Evolutionary conservation across 2,329 filamentous ascomycete species (phyloP).

Genomic region (Fusarium tricinctum): DNA sequence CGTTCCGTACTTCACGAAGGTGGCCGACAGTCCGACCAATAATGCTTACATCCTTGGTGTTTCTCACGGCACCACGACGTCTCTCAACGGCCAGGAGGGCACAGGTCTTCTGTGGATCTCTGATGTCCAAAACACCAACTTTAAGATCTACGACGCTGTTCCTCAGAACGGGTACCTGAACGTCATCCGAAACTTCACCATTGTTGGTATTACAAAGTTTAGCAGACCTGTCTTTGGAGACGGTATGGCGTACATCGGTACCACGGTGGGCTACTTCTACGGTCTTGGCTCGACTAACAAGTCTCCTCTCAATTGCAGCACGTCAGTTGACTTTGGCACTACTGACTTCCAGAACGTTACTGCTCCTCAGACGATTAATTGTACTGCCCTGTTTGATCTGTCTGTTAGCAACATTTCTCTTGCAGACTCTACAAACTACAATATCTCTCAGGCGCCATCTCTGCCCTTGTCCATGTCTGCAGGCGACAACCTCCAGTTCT

Average conservation of each 20-base stretch:
- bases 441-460: slow-evolving; percentile 54
- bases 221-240: slow-evolving; percentile 70
- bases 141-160: slow-evolving; percentile 67
- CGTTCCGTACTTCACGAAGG: slow-evolving; percentile 66
- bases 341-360: slow-evolving; percentile 57
- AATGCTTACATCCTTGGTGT: slow-evolving; percentile 69
- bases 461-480: slow-evolving; percentile 51
- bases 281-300: slow-evolving; percentile 70
- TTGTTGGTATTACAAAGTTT: slow-evolving; percentile 68
- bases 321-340: slow-evolving; percentile 62
- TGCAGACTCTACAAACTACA: slow-evolving; percentile 53
- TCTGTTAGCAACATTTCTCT: slow-evolving; percentile 58
- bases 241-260: slow-evolving; percentile 68
- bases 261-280: slow-evolving; percentile 65
- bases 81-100: slow-evolving; percentile 65
- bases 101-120: slow-evolving; percentile 70
- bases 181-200: slow-evolving; percentile 65
- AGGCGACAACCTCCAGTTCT: slow-evolving; percentile 60
- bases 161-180: slow-evolving; percentile 62
- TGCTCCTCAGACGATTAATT: slow-evolving; percentile 56
- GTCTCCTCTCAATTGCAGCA: slow-evolving; percentile 66
- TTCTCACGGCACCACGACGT: slow-evolving; percentile 69
- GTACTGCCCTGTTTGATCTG: slow-evolving; percentile 62
- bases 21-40: slow-evolving; percentile 62
- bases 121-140: slow-evolving; percentile 67